Percentiles rank a stretch among this genome's conserved stretches.
Conservation (phyloP, 352 stramenopile species). For the Globisporangium splendens region DNA sequence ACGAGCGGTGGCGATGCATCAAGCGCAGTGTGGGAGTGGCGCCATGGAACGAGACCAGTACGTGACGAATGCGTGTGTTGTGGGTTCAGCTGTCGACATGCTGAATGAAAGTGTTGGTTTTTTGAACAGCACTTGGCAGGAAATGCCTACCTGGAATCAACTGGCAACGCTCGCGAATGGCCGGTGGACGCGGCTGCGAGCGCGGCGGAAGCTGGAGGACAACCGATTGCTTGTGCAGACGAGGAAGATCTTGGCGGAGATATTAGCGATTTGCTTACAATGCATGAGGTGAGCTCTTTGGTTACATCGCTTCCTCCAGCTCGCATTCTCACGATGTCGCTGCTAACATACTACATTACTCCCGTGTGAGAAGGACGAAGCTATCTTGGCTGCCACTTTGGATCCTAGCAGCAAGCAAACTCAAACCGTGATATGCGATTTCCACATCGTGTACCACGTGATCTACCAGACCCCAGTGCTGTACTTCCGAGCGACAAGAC, state of each 20-base stretch:
- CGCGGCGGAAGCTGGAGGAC: constrained; percentile 3
- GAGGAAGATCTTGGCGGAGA: constrained; percentile 1
- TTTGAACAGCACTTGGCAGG: constrained; percentile 48
- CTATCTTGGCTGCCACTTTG: constrained; percentile 1
- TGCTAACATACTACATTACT: not conserved
- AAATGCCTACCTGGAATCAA: constrained; percentile 66
- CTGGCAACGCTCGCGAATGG: constrained; percentile 25
- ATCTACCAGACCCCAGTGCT: constrained; percentile 75
- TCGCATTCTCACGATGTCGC: no score
- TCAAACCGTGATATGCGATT: constrained; percentile 51
- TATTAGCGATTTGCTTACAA: constrained; percentile 7
- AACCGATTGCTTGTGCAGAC: not conserved
- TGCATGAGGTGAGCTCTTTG: constrained; percentile 7
- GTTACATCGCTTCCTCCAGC: not conserved
- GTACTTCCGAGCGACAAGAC: constrained; percentile 45
- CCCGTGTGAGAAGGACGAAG: constrained; percentile 5
- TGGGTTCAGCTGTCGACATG: not conserved
- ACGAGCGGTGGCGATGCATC: not conserved
- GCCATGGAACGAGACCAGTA: constrained; percentile 44
- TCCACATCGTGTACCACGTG: constrained; percentile 79
- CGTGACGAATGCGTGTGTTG: constrained; percentile 3
- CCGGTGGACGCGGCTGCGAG: not conserved
- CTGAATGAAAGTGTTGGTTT: not conserved
- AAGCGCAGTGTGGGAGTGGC: constrained; percentile 54
- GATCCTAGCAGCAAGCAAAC: not conserved